Base-by-base conservation (phyloP, 1,284 basidiomycete genomes). In the Malassezia pachydermatis region DNA sequence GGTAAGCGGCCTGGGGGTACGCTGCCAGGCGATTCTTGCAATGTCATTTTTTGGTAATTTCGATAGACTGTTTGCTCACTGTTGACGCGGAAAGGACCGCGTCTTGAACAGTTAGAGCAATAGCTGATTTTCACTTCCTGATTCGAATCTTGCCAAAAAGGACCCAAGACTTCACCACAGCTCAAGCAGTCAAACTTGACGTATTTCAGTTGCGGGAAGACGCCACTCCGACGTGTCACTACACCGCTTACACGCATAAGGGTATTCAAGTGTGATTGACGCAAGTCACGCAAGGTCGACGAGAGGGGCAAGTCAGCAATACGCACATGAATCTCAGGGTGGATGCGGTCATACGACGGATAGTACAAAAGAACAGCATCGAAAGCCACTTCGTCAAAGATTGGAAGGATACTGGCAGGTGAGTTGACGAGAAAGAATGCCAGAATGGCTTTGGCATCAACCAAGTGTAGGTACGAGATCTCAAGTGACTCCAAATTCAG, bases 11-110 rank as follows among this genome's bases (percentile, higher is more conserved):
- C 92, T 14, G 92, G 89, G 41, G 92, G 94, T 2, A 99, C 92
- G 3, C 86, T 88, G 2, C 92, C 94, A n/a, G 92, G 92, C 11
- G 88, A 90, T 73, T 99, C 94, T 70, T 99, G 92, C 35, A 99
- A 75, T 3, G 92, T 96, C 86, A 98, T 87, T 75, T 88, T 95
- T 73, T 99, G 94, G 72, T 94, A 98, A 74, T 98, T 99, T 50
- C 94, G 80, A 74, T 98, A 99, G 3, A 99, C 83, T 0, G 94
- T 99, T 86, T 98, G 88, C 70, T 96, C 90, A 28, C 89, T 92
- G 72, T 98, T 99, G 69, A 99, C 84, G 1, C 81, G 79, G 76
- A 98, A 99, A 2, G 92, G 94, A 0, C 94, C 94, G 65, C 86
- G 86, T 58, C 84, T 81, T 72, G 90, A 84, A 72, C 94, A 99